Evolutionary conservation across 352 stramenopile genomes (phyloP).

Genomic region (Globisporangium cylindrosporum): DNA sequence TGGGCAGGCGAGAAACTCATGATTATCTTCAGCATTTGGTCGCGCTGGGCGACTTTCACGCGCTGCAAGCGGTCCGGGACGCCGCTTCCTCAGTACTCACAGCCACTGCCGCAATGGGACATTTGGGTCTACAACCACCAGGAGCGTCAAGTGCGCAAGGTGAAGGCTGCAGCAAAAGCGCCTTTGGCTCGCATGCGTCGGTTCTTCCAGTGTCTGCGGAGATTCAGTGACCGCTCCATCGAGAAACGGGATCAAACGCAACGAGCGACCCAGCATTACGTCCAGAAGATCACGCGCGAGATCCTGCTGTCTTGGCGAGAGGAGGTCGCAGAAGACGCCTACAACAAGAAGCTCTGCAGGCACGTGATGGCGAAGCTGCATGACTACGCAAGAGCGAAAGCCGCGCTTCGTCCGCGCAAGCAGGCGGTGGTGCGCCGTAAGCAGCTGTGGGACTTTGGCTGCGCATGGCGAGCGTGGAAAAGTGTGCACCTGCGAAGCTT

Average conservation of each 20-base stretch:
- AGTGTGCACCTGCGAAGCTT: conserved; percentile 49
- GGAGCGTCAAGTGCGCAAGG: conserved; percentile 65
- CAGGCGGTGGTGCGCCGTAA: conserved; percentile 18
- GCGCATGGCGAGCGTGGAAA: conserved; percentile 45
- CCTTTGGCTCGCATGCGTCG: conserved; percentile 46
- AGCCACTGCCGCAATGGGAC: conserved; percentile 60
- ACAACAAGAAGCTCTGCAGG: conserved; percentile 42
- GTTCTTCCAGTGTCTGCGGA: conserved; percentile 36
- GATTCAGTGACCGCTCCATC: conserved; percentile 22
- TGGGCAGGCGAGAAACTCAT: conserved; percentile 66
- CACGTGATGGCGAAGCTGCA: conserved; percentile 24
- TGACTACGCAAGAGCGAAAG: conserved; percentile 35
- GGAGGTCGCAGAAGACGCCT: conserved; percentile 41
- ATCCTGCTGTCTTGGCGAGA: conserved; percentile 43
- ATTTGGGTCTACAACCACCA: conserved; percentile 77
- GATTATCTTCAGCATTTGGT: conserved; percentile 66
- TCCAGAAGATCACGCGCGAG: background rate
- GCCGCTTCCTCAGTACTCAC: conserved; percentile 41
- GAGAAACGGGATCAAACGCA: conserved; percentile 18
- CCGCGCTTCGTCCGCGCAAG: conserved; percentile 37
- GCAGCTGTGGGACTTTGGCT: conserved; percentile 20
- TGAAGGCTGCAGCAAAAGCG: conserved; percentile 56
- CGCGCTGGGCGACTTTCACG: conserved; percentile 52
- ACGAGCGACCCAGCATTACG: conserved; percentile 24
- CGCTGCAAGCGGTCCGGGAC: conserved; percentile 44